Conservation (phyloP, 148 eudicot genomes). For the Amaranthus palmeri region DNA sequence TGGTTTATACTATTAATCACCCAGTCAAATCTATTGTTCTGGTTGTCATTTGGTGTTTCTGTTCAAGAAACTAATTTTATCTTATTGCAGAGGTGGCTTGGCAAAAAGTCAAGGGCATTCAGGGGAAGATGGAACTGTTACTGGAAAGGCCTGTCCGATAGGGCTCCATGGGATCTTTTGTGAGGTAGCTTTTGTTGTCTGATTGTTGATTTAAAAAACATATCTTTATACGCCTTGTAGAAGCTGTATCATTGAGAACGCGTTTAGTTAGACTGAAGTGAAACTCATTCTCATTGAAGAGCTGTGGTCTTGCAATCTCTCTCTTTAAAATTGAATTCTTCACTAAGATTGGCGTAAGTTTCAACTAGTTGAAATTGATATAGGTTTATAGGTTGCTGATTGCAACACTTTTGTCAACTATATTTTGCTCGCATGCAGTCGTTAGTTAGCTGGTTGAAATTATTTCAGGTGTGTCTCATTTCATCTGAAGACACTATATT, state of each 20-base stretch:
- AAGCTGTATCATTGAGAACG: neutral
- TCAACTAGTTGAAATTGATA: neutral
- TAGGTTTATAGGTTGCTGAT: neutral
- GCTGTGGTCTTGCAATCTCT: neutral
- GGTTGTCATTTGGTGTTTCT: neutral
- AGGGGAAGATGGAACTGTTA: slow-evolving; percentile 85
- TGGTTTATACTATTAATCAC: neutral
- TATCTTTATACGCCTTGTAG: neutral
- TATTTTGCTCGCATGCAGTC: neutral
- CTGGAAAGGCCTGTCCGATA: slow-evolving; percentile 81
- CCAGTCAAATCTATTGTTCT: neutral
- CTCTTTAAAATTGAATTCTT: neutral
- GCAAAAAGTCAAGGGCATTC: slow-evolving; percentile 64
- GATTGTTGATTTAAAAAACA: neutral
- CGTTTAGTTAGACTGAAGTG: neutral
- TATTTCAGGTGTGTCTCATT: slow-evolving; percentile 8
- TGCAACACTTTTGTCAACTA: neutral
- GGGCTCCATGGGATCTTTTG: slow-evolving; percentile 96
- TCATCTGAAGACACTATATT: slow-evolving; percentile 1
- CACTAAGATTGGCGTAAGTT: neutral
- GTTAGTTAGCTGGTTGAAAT: neutral
- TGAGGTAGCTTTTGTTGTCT: slow-evolving; percentile 43
- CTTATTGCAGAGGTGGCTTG: slow-evolving; percentile 67
- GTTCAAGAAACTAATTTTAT: neutral
- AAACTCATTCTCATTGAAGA: neutral